phyloP scores from a whole-genome alignment of 805 yeast species.

The Wickerhamomyces tratensis region DNA sequence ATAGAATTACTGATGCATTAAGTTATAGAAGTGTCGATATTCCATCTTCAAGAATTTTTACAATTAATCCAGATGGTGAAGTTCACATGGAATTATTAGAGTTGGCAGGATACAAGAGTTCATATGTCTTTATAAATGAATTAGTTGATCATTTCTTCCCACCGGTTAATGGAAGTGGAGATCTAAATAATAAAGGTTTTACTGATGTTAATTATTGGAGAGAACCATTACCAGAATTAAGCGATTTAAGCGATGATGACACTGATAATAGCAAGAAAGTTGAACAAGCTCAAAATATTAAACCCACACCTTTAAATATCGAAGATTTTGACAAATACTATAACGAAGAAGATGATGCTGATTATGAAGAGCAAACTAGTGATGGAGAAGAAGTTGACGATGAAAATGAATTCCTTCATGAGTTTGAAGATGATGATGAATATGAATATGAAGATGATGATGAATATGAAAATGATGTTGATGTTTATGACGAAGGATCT shows the following conservation, averaged over 20 bases:
- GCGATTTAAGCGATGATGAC: constrained; percentile 44
- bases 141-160: constrained; percentile 97
- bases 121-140: constrained; percentile 85
- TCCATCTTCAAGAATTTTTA: constrained; percentile 89
- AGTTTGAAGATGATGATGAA: constrained; percentile 22
- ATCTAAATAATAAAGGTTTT: constrained; percentile 35
- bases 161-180: constrained; percentile 37
- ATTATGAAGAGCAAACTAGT: constrained; percentile 11
- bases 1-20: constrained; percentile 91
- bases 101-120: constrained; percentile 83
- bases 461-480: constrained; percentile 24
- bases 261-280: constrained; percentile 14
- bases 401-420: constrained; percentile 13
- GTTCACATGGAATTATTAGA: constrained; percentile 96
- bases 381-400: constrained; percentile 14
- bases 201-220: constrained; percentile 93
- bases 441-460: constrained; percentile 14
- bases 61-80: constrained; percentile 93
- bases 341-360: constrained; percentile 11
- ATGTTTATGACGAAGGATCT: background rate
- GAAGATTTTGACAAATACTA: constrained; percentile 12
- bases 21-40: constrained; percentile 90
- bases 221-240: constrained; percentile 59
- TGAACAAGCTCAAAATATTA: background rate
- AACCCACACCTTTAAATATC: constrained; percentile 5